phyloP scores from a whole-genome alignment of 2,329 filamentous ascomycete genomes.

The Onygenales sp. region DNA sequence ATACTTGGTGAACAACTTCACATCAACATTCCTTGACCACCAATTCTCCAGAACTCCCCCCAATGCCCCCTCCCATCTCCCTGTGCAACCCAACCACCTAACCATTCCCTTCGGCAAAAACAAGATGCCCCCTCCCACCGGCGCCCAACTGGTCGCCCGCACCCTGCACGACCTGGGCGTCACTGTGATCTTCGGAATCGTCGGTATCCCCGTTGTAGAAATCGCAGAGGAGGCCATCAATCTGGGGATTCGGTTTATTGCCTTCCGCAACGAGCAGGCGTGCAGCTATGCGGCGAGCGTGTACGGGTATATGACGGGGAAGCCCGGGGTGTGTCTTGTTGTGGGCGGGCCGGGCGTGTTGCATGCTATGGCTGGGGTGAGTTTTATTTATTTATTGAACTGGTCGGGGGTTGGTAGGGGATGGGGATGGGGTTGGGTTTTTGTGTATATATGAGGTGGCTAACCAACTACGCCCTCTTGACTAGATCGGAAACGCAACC shows the following conservation, averaged over 20 bases:
- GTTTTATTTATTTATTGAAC: background rate
- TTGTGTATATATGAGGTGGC: background rate
- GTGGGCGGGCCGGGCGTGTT: conserved; percentile 51
- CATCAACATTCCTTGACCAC: too few species aligned
- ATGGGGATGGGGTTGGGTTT: background rate
- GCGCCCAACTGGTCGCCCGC: conserved; percentile 40
- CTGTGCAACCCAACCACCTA: background rate
- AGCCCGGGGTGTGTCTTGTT: conserved; percentile 48
- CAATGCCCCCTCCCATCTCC: too few species aligned
- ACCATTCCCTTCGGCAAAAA: background rate
- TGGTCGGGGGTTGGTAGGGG: conserved; percentile 2
- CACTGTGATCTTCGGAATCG: conserved; percentile 43
- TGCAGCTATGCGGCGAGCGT: conserved; percentile 49
- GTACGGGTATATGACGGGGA: conserved; percentile 50
- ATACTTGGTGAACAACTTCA: too few species aligned
- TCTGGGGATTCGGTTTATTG: conserved; percentile 48
- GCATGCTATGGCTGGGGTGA: conserved; percentile 48
- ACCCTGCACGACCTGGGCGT: conserved; percentile 41
- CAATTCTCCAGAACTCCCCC: too few species aligned
- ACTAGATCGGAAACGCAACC: conserved; percentile 39
- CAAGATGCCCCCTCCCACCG: conserved; percentile 17
- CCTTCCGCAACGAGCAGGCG: conserved; percentile 51
- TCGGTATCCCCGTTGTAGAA: conserved; percentile 48
- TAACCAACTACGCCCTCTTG: background rate
- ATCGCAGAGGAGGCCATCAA: conserved; percentile 49